Conservation (phyloP, 2,329 filamentous ascomycete species). For the Malbranchea cinnamomea region DNA sequence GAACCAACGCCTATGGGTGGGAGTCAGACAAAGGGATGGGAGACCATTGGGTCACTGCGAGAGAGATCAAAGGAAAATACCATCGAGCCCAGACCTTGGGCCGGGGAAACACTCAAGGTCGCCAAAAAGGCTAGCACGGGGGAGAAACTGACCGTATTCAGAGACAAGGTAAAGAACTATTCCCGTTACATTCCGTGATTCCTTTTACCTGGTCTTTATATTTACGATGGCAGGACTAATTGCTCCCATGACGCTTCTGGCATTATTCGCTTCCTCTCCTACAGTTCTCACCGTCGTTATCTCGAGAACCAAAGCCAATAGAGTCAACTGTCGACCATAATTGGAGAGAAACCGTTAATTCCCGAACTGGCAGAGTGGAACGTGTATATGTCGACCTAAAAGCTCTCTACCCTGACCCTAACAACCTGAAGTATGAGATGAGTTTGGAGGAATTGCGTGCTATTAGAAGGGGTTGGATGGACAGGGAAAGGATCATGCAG, state of each 20-base stretch:
- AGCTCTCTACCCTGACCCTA: constrained; percentile 65
- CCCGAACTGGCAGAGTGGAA: constrained; percentile 68
- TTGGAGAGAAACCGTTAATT: constrained; percentile 70
- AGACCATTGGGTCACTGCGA: constrained; percentile 71
- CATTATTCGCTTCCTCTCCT: constrained; percentile 27
- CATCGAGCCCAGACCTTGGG: constrained; percentile 77
- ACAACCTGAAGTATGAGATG: constrained; percentile 56
- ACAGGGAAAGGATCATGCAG: constrained; percentile 37
- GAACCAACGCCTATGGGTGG: constrained; percentile 40
- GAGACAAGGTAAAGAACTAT: constrained; percentile 70
- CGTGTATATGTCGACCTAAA: constrained; percentile 77
- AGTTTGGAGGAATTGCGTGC: constrained; percentile 90
- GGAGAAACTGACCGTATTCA: constrained; percentile 83
- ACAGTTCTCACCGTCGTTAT: constrained; percentile 35
- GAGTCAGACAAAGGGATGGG: constrained; percentile 61
- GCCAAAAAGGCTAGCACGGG: constrained; percentile 64
- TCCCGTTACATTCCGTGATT: constrained; percentile 17
- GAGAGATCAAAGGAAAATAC: constrained; percentile 91
- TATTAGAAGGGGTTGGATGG: constrained; percentile 51
- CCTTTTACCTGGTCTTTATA: constrained; percentile 35
- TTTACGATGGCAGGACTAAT: constrained; percentile 99
- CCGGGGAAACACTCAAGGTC: constrained; percentile 74
- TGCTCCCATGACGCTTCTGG: constrained; percentile 30
- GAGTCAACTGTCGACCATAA: constrained; percentile 46
- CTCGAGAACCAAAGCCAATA: constrained; percentile 23